Evolutionary conservation across 192 early-diverging fungal species (phyloP).

Genomic region (Coemansia sp.): DNA sequence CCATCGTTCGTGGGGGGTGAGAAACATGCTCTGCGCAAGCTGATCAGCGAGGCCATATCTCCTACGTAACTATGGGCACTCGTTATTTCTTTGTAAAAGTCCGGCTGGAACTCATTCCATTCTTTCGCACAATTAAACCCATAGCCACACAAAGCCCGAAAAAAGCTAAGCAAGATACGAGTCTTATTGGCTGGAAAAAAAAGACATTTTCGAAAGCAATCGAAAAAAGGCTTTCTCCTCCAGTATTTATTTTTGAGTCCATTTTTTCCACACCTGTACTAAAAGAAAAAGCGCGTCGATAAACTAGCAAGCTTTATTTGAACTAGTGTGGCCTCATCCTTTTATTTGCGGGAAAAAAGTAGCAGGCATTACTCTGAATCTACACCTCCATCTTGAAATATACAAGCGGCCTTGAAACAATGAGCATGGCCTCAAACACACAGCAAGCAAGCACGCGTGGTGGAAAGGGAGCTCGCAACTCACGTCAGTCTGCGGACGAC

Average conservation of each 20-base stretch:
- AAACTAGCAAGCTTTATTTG: constrained; percentile 5
- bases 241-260: constrained; percentile 19
- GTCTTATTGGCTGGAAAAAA: background rate
- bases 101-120: too few relatives aligned
- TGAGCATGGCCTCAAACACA: constrained; percentile 54
- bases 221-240: background rate
- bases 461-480: background rate
- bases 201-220: constrained; percentile 6
- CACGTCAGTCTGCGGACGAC: constrained; percentile 50
- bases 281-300: constrained; percentile 40
- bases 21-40: too few relatives aligned
- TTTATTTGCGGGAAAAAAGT: background rate
- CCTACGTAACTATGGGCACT: too few relatives aligned
- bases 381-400: constrained; percentile 1
- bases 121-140: too few relatives aligned
- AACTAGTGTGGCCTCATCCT: background rate
- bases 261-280: constrained; percentile 26
- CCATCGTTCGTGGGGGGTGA: constrained; percentile 14
- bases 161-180: background rate
- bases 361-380: constrained; percentile 1
- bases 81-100: too few relatives aligned
- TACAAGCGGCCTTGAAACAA: constrained; percentile 13
- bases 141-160: background rate
- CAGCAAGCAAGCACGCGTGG: constrained; percentile 41
- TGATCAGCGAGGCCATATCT: too few relatives aligned